phyloP scores from a whole-genome alignment of 169 alveolate species.

The Plasmodium billcollinsi region DNA sequence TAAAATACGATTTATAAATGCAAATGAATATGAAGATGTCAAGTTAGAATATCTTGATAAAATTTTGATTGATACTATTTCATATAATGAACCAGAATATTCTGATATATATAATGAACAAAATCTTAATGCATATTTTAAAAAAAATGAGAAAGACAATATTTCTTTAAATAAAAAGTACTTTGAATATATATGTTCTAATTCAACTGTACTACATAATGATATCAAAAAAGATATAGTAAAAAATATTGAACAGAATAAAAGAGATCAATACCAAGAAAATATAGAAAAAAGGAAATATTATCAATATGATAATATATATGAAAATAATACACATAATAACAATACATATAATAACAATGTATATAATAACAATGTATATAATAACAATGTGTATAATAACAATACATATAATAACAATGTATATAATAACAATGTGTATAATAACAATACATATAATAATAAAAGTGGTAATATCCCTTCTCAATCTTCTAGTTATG shows the following conservation, averaged over 20 bases:
- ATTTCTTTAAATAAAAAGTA: conserved; percentile 7
- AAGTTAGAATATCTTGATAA: conserved; percentile 33
- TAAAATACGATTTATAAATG: conserved; percentile 28
- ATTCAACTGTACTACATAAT: conserved; percentile 15
- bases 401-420: no score
- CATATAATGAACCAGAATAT: conserved; percentile 59
- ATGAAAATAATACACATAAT: no score
- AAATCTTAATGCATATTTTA: conserved; percentile 46
- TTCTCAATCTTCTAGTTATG: no score
- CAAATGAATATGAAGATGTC: conserved; percentile 43
- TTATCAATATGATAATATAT: background rate
- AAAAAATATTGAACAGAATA: background rate
- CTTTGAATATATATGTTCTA: conserved; percentile 34
- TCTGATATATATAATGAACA: conserved; percentile 37
- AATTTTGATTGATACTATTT: conserved; percentile 34
- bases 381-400: no score
- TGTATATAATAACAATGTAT: no score
- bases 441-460: no score
- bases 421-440: no score
- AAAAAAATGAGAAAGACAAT: conserved; percentile 33
- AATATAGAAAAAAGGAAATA: background rate
- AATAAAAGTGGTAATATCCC: no score
- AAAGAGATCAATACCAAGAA: background rate
- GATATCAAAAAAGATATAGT: conserved; percentile 17
- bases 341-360: no score